Evolutionary conservation across 2,329 filamentous ascomycete species (phyloP).

Genomic region (Aaosphaeria pasadenensis): DNA sequence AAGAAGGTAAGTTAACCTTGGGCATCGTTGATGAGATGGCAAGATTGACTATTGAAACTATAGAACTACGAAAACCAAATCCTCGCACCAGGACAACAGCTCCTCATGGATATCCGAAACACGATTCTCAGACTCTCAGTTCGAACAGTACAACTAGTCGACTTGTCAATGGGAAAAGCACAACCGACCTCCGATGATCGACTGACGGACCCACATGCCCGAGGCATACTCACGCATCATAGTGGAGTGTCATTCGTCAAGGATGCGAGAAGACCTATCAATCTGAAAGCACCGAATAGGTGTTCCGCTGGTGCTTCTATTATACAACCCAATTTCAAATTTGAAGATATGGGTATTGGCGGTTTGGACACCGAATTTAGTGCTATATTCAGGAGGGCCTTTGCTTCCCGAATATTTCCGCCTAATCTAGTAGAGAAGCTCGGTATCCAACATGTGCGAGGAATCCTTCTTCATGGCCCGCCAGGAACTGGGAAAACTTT

Average conservation of each 20-base stretch:
- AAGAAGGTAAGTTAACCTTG: slow-evolving; percentile 49
- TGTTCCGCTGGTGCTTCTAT: slow-evolving; percentile 87
- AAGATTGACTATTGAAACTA: too few species aligned
- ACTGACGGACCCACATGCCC: slow-evolving; percentile 58
- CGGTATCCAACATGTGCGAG: slow-evolving; percentile 94
- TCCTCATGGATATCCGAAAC: slow-evolving; percentile 80
- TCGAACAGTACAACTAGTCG: slow-evolving; percentile 78
- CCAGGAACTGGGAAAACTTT: slow-evolving; percentile 96
- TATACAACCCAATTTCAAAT: slow-evolving; percentile 94
- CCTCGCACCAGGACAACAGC: slow-evolving; percentile 78
- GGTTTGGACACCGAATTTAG: slow-evolving; percentile 90
- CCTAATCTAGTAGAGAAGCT: slow-evolving; percentile 86
- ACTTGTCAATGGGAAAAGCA: slow-evolving; percentile 68
- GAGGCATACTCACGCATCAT: slow-evolving; percentile 78
- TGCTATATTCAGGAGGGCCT: slow-evolving; percentile 93
- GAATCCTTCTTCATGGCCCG: slow-evolving; percentile 88
- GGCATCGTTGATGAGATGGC: background rate
- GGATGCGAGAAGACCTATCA: slow-evolving; percentile 73
- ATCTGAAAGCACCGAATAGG: slow-evolving; percentile 78
- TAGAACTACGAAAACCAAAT: slow-evolving; percentile 77
- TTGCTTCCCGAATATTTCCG: slow-evolving; percentile 93
- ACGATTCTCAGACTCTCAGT: slow-evolving; percentile 74
- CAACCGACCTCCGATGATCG: slow-evolving; percentile 52
- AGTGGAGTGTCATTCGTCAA: slow-evolving; percentile 84
- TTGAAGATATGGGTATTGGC: slow-evolving; percentile 97